Conservation (phyloP, 2,329 filamentous ascomycete species). For the Fusarium sp. region DNA sequence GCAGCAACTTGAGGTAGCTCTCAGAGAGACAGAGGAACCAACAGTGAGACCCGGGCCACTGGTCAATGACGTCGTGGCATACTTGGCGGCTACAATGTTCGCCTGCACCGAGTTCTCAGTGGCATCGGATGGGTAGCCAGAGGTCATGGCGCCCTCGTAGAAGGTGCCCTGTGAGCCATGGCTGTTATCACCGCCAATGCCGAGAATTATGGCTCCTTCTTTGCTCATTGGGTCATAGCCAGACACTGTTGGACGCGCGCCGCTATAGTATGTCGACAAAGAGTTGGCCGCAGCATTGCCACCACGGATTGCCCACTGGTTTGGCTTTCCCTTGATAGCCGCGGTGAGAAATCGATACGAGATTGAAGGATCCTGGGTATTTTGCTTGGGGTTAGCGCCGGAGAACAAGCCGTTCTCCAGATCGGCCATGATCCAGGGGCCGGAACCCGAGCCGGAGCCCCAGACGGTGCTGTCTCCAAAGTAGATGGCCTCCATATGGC, state of each 20-base stretch:
- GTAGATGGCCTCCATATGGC: conserved; percentile 77
- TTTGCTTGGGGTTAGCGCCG: conserved; percentile 47
- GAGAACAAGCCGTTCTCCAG: conserved; percentile 75
- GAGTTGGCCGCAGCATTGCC: conserved; percentile 16
- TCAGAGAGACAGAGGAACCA: conserved; percentile 20
- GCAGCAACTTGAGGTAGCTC: conserved; percentile 12
- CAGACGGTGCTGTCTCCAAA: conserved; percentile 65
- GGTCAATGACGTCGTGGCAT: conserved; percentile 4
- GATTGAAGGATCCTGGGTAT: conserved; percentile 9
- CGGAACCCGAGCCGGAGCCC: conserved; percentile 66
- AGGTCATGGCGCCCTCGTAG: conserved; percentile 15
- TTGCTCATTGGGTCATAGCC: conserved; percentile 25
- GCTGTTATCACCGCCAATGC: conserved; percentile 24
- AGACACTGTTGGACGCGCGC: conserved; percentile 7
- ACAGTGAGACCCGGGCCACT: not conserved
- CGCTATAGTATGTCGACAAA: conserved; percentile 18
- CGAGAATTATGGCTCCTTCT: conserved; percentile 11
- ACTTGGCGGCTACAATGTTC: conserved; percentile 23
- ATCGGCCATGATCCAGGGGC: conserved; percentile 77
- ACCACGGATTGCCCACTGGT: conserved; percentile 17
- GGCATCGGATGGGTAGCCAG: conserved; percentile 18
- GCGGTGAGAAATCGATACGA: conserved; percentile 13
- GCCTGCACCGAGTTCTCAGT: conserved; percentile 21
- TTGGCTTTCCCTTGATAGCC: conserved; percentile 5
- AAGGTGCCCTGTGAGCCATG: conserved; percentile 15